Evolutionary conservation across 2,329 filamentous ascomycete species (phyloP).

Genomic region (Fusarium secorum): DNA sequence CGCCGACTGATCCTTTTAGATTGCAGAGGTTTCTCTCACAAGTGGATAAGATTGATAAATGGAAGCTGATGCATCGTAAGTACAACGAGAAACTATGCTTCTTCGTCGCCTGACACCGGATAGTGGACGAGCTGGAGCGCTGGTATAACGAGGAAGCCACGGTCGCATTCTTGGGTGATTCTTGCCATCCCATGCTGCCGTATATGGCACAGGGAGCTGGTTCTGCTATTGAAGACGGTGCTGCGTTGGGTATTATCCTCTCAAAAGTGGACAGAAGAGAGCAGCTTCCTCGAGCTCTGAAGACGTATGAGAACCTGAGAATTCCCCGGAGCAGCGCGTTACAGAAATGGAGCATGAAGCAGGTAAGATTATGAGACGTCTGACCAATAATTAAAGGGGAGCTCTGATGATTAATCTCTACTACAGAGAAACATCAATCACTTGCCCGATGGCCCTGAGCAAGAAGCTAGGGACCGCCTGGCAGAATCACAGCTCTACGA

Average conservation of each 20-base stretch:
- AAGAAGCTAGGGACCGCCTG: neutral
- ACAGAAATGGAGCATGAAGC: neutral
- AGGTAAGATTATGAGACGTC: rapidly evolving
- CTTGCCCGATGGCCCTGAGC: neutral
- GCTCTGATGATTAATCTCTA: rapidly evolving
- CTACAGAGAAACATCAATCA: neutral
- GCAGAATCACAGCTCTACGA: neutral
- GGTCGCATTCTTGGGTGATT: neutral
- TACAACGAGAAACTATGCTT: rapidly evolving
- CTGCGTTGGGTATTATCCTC: neutral
- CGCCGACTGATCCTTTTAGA: neutral
- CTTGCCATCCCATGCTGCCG: neutral
- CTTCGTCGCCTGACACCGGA: neutral
- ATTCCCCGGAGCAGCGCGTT: neutral
- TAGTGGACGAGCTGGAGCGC: neutral
- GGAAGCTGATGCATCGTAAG: neutral
- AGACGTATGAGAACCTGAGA: neutral
- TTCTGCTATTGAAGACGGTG: neutral
- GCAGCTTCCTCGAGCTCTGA: neutral
- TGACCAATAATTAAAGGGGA: neutral
- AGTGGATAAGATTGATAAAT: neutral
- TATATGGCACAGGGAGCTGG: neutral
- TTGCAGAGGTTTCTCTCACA: neutral
- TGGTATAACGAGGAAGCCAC: neutral
- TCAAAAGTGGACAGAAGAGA: neutral